phyloP scores from a whole-genome alignment of 2,329 filamentous ascomycete genomes.

The Talaromyces funiculosus region DNA sequence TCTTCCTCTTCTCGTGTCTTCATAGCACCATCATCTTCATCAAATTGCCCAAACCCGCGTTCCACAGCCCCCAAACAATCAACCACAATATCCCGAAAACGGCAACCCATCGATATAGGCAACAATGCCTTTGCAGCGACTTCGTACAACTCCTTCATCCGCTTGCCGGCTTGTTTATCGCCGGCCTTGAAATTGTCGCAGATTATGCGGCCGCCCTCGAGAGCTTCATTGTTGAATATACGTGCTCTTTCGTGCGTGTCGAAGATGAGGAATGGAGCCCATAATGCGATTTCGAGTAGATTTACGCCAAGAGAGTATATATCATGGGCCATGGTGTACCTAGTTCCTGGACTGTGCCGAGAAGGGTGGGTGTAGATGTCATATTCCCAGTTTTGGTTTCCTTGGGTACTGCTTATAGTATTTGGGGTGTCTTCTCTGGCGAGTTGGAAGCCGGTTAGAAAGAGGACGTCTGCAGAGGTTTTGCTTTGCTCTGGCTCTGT shows the following conservation, averaged over 20 bases:
- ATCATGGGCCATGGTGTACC: constrained; percentile 1
- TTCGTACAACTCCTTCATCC: background rate
- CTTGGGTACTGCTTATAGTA: background rate
- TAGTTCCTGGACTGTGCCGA: background rate
- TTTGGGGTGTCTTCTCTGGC: background rate
- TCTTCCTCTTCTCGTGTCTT: background rate
- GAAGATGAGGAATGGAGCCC: background rate
- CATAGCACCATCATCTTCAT: background rate
- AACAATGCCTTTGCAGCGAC: background rate
- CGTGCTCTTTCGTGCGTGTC: background rate
- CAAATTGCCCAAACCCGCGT: background rate
- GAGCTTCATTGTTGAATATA: background rate
- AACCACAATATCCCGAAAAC: background rate
- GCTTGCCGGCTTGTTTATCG: background rate
- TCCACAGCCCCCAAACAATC: background rate
- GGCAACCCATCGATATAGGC: background rate
- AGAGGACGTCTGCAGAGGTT: background rate
- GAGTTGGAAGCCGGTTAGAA: background rate
- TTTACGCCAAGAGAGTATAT: background rate
- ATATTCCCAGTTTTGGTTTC: constrained; percentile 3
- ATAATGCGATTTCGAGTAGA: background rate
- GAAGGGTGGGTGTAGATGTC: background rate
- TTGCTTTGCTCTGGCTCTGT: background rate
- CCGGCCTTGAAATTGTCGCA: background rate
- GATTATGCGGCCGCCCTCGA: background rate